Conservation (phyloP, 352 stramenopile genomes). For the Phytophthora boehmeriae region DNA sequence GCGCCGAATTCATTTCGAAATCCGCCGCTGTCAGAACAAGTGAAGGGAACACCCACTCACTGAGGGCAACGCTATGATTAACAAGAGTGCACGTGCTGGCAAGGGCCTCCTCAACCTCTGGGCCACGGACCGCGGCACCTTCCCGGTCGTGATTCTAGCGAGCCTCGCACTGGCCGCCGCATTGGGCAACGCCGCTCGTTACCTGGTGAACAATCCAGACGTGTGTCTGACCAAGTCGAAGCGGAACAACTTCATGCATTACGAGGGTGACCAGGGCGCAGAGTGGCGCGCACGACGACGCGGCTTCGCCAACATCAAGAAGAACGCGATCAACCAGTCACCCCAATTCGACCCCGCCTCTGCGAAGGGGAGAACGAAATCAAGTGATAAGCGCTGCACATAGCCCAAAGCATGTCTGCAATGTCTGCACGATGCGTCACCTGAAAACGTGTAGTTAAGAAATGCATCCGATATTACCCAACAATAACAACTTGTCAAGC, state of each 20-base stretch:
- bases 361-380: conserved; percentile 48
- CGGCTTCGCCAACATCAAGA: conserved; percentile 53
- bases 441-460: conserved; percentile 1
- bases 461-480: not conserved
- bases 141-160: conserved; percentile 33
- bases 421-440: not conserved
- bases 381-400: conserved; percentile 2
- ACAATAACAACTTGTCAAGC: too few relatives aligned
- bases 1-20: conserved; percentile 16
- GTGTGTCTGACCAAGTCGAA: conserved; percentile 51
- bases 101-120: conserved; percentile 54
- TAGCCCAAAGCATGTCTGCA: not conserved
- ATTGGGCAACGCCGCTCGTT: conserved; percentile 22
- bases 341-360: conserved; percentile 57
- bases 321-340: conserved; percentile 68
- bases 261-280: conserved; percentile 35
- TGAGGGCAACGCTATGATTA: conserved; percentile 8
- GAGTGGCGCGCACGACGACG: conserved; percentile 50
- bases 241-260: conserved; percentile 47
- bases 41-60: not conserved
- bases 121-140: conserved; percentile 49
- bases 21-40: conserved; percentile 7
- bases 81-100: conserved; percentile 29
- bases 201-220: conserved; percentile 43
- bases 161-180: conserved; percentile 17